Evolutionary conservation across 1,284 basidiomycete genomes (phyloP).

Genomic region (Vanrija sp.): DNA sequence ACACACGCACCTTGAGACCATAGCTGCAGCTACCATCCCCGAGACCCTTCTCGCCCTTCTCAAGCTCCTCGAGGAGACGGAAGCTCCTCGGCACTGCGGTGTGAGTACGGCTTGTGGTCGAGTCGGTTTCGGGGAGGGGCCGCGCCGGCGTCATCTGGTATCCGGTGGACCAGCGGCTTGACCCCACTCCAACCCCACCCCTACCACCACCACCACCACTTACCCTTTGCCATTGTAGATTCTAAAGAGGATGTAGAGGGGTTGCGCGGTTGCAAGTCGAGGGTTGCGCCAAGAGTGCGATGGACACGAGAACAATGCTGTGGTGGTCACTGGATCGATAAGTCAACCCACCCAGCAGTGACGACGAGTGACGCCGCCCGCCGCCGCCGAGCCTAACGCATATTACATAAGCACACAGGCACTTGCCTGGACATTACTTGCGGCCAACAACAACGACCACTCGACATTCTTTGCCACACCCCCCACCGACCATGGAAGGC

Average conservation of each 20-base stretch:
- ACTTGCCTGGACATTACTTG: neutral
- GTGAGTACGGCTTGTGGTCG: no score
- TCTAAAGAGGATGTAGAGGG: neutral
- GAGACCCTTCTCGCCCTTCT: constrained; percentile 99
- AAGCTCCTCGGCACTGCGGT: constrained; percentile 97
- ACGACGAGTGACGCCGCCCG: no score
- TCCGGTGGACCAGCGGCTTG: no score
- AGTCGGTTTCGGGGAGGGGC: neutral
- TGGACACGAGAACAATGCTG: neutral
- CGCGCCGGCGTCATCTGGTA: neutral
- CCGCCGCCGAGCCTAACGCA: no score
- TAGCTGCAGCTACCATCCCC: constrained; percentile 97
- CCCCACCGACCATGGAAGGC: constrained; percentile 36
- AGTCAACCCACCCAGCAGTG: no score
- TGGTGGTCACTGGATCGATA: no score
- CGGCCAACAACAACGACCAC: neutral
- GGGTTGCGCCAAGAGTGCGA: neutral
- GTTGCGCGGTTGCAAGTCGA: no score
- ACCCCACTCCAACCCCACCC: no score
- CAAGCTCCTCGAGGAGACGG: constrained; percentile 91
- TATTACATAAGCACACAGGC: neutral
- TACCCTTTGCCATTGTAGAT: constrained; percentile 60
- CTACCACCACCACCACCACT: constrained; percentile 1
- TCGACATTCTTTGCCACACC: neutral
- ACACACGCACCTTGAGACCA: constrained; percentile 62